Evolutionary conservation across 2,329 filamentous ascomycete species (phyloP).

Genomic region (Apiospora hydei): DNA sequence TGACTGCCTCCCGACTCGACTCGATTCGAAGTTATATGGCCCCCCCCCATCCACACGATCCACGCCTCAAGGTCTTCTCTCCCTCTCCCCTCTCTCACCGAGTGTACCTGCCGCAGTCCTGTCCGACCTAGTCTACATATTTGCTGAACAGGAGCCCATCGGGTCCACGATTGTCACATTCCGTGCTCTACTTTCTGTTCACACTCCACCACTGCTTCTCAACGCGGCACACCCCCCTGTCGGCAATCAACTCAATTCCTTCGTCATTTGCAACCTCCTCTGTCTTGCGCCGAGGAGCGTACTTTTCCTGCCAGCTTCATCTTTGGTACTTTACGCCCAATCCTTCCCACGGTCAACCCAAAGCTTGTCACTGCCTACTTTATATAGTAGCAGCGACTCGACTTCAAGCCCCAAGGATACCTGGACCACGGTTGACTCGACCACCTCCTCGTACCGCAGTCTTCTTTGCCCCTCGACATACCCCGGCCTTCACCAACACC

Average conservation of each 20-base stretch:
- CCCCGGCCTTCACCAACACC: not conserved
- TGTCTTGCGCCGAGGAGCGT: conserved; percentile 9
- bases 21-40: not conserved
- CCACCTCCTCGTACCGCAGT: not conserved
- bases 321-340: conserved; percentile 14
- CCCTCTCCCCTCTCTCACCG: conserved; percentile 1
- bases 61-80: conserved; percentile 13
- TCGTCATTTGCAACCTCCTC: conserved; percentile 19
- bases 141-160: conserved; percentile 12
- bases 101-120: conserved; percentile 16
- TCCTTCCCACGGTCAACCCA: conserved; percentile 9
- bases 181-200: conserved; percentile 17
- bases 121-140: conserved; percentile 18
- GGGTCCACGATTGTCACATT: conserved; percentile 15
- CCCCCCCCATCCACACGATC: not conserved
- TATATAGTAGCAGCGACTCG: not conserved
- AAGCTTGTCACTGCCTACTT: not conserved
- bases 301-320: conserved; percentile 5
- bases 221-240: conserved; percentile 11
- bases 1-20: not conserved
- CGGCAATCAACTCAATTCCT: conserved; percentile 22
- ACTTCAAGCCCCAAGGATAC: conserved; percentile 4
- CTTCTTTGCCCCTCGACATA: not conserved
- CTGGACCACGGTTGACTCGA: conserved; percentile 15
- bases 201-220: conserved; percentile 11